A percentile compares a stretch with the other conserved stretches of the same genome.
phyloP scores from a whole-genome alignment of 371 early-diverging fungal species.

The Rozella allomycis region DNA sequence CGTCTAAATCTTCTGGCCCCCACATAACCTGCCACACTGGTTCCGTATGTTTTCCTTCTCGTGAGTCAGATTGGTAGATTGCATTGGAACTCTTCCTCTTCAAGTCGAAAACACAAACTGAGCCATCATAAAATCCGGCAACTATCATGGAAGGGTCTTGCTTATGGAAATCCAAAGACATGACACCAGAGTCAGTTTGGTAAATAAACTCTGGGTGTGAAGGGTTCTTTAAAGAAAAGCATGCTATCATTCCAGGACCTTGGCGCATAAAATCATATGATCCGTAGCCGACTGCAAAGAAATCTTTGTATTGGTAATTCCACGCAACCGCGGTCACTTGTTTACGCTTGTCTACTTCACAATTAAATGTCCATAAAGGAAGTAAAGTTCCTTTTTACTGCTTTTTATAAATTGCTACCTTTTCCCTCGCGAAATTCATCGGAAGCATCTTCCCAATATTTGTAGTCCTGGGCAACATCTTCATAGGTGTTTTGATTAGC shows the following conservation, averaged over 20 bases:
- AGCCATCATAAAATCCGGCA: conserved; percentile 32
- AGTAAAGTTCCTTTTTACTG: conserved; percentile 16
- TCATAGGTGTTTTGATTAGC: conserved; percentile 38
- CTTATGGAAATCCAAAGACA: conserved; percentile 28
- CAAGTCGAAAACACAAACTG: conserved; percentile 25
- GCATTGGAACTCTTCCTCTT: conserved; percentile 19
- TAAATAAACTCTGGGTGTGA: conserved; percentile 28
- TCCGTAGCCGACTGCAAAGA: conserved; percentile 33
- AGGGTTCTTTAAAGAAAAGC: conserved; percentile 32
- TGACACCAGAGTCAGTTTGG: conserved; percentile 24
- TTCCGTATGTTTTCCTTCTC: conserved; percentile 14
- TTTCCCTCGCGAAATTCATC: conserved; percentile 27
- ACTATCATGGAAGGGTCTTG: conserved; percentile 31
- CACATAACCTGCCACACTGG: conserved; percentile 20
- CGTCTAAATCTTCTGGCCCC: conserved; percentile 37
- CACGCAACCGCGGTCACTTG: conserved; percentile 28
- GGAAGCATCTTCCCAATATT: conserved; percentile 37
- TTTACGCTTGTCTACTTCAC: conserved; percentile 29
- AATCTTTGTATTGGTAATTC: conserved; percentile 21
- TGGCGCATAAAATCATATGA: conserved; percentile 29
- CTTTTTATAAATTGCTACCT: conserved; percentile 4
- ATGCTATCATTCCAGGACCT: conserved; percentile 31
- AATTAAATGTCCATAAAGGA: conserved; percentile 32
- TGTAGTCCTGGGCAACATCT: conserved; percentile 34
- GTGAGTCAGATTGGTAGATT: conserved; percentile 11